These are phyloP conservation scores for Ormosia emarginata DNA, from an alignment of 306 rosid genomes.

Conservation along the genomic window DNA sequence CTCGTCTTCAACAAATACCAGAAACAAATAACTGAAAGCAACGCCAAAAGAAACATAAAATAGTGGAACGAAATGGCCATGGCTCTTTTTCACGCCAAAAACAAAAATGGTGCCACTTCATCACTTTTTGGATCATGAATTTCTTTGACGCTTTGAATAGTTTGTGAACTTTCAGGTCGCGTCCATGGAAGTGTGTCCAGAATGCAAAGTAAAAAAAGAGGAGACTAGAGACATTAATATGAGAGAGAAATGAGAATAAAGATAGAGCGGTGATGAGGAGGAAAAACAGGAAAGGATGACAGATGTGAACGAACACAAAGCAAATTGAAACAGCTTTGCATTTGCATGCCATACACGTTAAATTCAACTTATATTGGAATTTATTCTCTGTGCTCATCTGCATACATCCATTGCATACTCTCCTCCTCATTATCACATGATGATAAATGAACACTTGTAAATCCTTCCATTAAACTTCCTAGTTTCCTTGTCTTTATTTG, in stretches of 20 bases:
- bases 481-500: neutral
- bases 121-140: neutral
- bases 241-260: slow-evolving; percentile 37
- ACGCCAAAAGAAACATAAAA: slow-evolving; percentile 19
- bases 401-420: slow-evolving; percentile 6
- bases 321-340: slow-evolving; percentile 31
- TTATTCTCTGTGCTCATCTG: slow-evolving; percentile 20
- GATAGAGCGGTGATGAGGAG: slow-evolving; percentile 35
- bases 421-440: neutral
- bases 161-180: slow-evolving; percentile 7
- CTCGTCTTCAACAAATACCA: neutral
- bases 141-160: slow-evolving; percentile 7
- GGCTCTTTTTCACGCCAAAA: neutral
- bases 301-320: slow-evolving; percentile 32
- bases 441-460: neutral
- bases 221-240: slow-evolving; percentile 13
- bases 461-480: neutral
- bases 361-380: neutral
- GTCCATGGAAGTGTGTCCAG: neutral
- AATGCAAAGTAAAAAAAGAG: neutral
- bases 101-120: neutral
- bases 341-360: slow-evolving; percentile 41
- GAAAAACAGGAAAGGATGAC: slow-evolving; percentile 40
- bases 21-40: neutral
- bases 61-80: neutral